Evolutionary conservation across 768 basidiomycete species (phyloP).

Genomic region (Cystofilobasidium ferigula): DNA sequence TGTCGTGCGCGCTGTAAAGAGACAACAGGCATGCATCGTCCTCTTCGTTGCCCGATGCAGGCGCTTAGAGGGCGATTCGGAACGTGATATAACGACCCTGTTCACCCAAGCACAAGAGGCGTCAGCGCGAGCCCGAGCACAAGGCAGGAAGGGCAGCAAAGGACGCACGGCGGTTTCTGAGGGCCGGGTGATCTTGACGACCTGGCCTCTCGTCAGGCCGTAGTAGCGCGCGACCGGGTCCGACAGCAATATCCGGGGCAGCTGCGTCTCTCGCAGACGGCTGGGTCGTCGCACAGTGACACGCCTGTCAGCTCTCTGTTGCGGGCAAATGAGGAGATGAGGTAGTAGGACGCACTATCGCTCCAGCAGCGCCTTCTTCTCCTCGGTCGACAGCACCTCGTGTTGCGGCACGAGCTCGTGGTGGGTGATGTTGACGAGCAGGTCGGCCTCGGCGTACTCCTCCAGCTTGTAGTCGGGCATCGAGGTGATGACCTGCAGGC

Average conservation of each 20-base stretch:
- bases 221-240: conserved; percentile 99
- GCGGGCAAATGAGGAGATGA: conserved; percentile 4
- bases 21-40: background rate
- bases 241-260: conserved; percentile 88
- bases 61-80: conserved; percentile 19
- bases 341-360: conserved; percentile 63
- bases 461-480: conserved; percentile 86
- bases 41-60: background rate
- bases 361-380: conserved; percentile 74
- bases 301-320: background rate
- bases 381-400: conserved; percentile 69
- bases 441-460: conserved; percentile 90
- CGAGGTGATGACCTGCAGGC: conserved; percentile 69
- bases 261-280: conserved; percentile 92
- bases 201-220: conserved; percentile 85
- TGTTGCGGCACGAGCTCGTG: conserved; percentile 91
- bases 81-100: conserved; percentile 27
- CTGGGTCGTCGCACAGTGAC: conserved; percentile 41
- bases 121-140: background rate
- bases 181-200: conserved; percentile 94
- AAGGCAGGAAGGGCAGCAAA: background rate
- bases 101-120: background rate
- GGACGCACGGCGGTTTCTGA: conserved; percentile 78
- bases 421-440: conserved; percentile 93
- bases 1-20: too few relatives aligned